Evolutionary conservation across 352 stramenopile species (phyloP), one percentile per base, ranked within the genome.

Genomic region (Thalassiosira hispida): DNA sequence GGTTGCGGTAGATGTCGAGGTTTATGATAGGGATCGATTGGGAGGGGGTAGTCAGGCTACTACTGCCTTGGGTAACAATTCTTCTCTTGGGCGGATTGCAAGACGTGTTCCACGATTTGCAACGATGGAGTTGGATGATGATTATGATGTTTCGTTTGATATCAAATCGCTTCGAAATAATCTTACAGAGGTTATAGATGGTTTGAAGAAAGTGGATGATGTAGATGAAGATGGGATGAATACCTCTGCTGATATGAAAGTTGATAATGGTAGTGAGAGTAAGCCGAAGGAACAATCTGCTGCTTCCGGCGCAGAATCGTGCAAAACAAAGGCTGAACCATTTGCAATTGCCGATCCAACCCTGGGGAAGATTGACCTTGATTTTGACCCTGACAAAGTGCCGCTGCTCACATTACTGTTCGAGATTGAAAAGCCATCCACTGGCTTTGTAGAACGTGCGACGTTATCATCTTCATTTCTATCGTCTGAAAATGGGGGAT

Each of bases 341-440:
- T 94, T 90, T 84, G 86, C 85, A 18, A 77, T 91, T 27, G 84
- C 84, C 16, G 83, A 94, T 83, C 86, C 89, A 25, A 90, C 82
- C 18, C 61, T 92, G 25, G 89, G 89, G n/a, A 83, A 88, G 59
- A 74, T 94, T 9, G 77, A 91, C 64, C 78, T 78, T 27, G 84
- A 94, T 57, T 92, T 92, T 80, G 83, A 92, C 71, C 86, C 89
- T 0, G 76, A 86, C n/a, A 91, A 91, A 65, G 81, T 91, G 44
- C 85, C 89, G 0, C 83, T 92, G 70, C 72, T 94, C 0, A 92
- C 83, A 27, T 66, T 94, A n/a, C 66, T 88, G 49, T 80, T 94
- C 31, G 79, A 88, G 42, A 91, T 94, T 75, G 80, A 92, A 77
- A 94, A 94, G 47, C 52, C 79, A 22, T 90, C 82, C 4, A 92